phyloP scores from a whole-genome alignment of 2,329 filamentous ascomycete genomes.

The Fusarium tuaranense region DNA sequence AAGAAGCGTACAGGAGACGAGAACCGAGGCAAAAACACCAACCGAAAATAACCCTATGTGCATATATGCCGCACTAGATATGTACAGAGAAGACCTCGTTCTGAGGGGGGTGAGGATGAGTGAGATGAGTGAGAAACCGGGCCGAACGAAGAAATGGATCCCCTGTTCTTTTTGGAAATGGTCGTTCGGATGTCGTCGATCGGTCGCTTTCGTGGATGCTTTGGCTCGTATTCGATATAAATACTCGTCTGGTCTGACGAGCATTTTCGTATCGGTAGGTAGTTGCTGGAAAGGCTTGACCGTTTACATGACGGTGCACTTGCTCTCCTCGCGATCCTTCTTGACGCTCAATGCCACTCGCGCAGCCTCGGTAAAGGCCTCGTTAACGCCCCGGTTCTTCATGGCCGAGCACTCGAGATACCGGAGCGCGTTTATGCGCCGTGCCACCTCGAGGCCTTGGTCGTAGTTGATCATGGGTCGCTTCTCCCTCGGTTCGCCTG shows the following conservation, averaged over 20 bases:
- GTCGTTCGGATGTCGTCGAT: slow-evolving; percentile 2
- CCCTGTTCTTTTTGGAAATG: slow-evolving; percentile 6
- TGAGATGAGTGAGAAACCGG: slow-evolving; percentile 13
- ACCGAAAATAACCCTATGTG: slow-evolving; percentile 40
- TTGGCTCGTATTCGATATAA: slow-evolving; percentile 31
- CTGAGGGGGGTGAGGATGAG: background rate
- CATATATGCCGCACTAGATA: slow-evolving; percentile 44
- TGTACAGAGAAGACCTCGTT: slow-evolving; percentile 40
- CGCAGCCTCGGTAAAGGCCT: slow-evolving; percentile 97
- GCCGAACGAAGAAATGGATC: slow-evolving; percentile 14
- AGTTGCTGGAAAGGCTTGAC: background rate
- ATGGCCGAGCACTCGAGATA: slow-evolving; percentile 99
- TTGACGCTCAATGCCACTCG: slow-evolving; percentile 86
- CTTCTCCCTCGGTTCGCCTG: slow-evolving; percentile 63
- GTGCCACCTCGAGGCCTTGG: slow-evolving; percentile 89
- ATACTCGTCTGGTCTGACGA: slow-evolving; percentile 21
- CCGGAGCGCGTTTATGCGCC: slow-evolving; percentile 90
- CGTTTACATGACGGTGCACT: slow-evolving; percentile 71
- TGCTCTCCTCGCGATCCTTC: slow-evolving; percentile 72
- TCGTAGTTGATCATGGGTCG: slow-evolving; percentile 88
- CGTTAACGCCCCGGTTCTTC: slow-evolving; percentile 97
- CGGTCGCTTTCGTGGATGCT: slow-evolving; percentile 6
- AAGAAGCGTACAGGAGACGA: slow-evolving; percentile 16
- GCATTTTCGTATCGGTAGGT: slow-evolving; percentile 18
- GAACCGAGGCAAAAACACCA: slow-evolving; percentile 36